A percentile compares a stretch with the other conserved stretches of the same genome.
phyloP scores from a whole-genome alignment of 2,329 filamentous ascomycete genomes.

The Pezicula neosporulosa region DNA sequence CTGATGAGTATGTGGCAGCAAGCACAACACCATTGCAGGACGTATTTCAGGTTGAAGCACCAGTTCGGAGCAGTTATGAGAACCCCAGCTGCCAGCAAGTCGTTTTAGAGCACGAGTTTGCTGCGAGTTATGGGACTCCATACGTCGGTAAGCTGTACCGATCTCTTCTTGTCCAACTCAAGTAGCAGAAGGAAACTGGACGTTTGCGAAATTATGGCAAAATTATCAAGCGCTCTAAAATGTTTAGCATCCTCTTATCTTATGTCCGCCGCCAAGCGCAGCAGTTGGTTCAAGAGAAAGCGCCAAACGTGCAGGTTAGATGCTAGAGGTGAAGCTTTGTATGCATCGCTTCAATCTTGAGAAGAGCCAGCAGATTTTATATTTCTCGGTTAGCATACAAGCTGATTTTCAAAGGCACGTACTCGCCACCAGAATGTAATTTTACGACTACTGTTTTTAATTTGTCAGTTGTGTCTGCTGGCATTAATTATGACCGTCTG shows the following conservation, averaged over 20 bases:
- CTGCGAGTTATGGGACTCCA: slow-evolving; percentile 63
- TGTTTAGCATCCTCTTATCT: too few relatives aligned
- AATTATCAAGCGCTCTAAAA: too few relatives aligned
- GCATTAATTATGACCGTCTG: slow-evolving; percentile 59
- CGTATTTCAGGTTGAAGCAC: slow-evolving; percentile 18
- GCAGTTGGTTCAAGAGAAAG: too few relatives aligned
- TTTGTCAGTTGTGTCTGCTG: slow-evolving; percentile 54
- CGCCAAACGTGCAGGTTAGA: too few relatives aligned
- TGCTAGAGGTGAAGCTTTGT: too few relatives aligned
- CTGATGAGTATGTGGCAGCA: not conserved
- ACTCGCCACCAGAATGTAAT: slow-evolving; percentile 19
- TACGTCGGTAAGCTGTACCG: slow-evolving; percentile 53
- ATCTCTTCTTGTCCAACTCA: not conserved
- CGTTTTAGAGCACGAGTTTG: slow-evolving; percentile 55
- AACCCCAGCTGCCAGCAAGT: slow-evolving; percentile 14
- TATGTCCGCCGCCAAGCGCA: too few relatives aligned
- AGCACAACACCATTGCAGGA: slow-evolving; percentile 1
- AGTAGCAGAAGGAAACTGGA: too few relatives aligned
- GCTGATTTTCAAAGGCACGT: slow-evolving; percentile 3
- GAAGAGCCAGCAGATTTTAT: not conserved
- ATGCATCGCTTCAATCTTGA: not conserved
- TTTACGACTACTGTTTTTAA: slow-evolving; percentile 44
- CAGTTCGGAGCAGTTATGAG: slow-evolving; percentile 16
- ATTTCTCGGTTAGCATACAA: not conserved
- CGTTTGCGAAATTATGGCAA: too few relatives aligned